These are phyloP conservation scores for Phytophthora sp. DNA, from an alignment of 352 stramenopile genomes.

Conservation along the genomic window DNA sequence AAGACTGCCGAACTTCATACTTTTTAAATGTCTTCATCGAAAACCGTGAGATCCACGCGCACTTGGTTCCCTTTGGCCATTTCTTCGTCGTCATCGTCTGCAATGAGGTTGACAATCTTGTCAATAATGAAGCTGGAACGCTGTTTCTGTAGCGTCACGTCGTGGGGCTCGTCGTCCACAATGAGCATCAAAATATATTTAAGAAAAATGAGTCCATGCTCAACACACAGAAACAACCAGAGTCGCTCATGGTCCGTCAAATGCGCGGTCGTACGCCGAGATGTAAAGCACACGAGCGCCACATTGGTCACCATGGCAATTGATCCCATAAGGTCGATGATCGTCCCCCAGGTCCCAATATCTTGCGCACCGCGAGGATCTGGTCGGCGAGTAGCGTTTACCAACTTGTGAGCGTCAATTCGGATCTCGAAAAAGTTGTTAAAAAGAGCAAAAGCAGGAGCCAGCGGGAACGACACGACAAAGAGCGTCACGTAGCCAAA, in stretches of 20 bases:
- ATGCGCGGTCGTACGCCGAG: conserved; percentile 57
- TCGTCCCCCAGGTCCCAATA: conserved; percentile 93
- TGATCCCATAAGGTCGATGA: conserved; percentile 90
- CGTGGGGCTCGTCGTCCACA: conserved; percentile 74
- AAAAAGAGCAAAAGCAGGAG: conserved; percentile 85
- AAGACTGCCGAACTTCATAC: background rate
- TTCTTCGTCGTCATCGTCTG: conserved; percentile 72
- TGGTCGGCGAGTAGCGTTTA: conserved; percentile 73
- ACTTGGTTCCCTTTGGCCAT: conserved; percentile 81
- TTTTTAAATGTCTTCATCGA: conserved; percentile 77
- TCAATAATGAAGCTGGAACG: conserved; percentile 70
- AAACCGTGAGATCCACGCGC: conserved; percentile 79
- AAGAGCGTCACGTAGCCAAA: conserved; percentile 95
- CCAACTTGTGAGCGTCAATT: conserved; percentile 88
- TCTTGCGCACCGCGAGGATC: conserved; percentile 82
- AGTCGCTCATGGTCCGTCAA: conserved; percentile 54
- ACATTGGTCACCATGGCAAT: conserved; percentile 93
- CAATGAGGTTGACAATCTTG: conserved; percentile 79
- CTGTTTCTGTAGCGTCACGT: conserved; percentile 75
- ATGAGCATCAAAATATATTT: conserved; percentile 76
- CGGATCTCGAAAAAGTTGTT: conserved; percentile 95
- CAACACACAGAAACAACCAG: conserved; percentile 70
- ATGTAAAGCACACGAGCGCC: conserved; percentile 93
- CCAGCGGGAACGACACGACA: conserved; percentile 92
- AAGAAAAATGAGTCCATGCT: conserved; percentile 66